Evolutionary conservation across 352 stramenopile genomes (phyloP).

Genomic region (Pythium chondricola): DNA sequence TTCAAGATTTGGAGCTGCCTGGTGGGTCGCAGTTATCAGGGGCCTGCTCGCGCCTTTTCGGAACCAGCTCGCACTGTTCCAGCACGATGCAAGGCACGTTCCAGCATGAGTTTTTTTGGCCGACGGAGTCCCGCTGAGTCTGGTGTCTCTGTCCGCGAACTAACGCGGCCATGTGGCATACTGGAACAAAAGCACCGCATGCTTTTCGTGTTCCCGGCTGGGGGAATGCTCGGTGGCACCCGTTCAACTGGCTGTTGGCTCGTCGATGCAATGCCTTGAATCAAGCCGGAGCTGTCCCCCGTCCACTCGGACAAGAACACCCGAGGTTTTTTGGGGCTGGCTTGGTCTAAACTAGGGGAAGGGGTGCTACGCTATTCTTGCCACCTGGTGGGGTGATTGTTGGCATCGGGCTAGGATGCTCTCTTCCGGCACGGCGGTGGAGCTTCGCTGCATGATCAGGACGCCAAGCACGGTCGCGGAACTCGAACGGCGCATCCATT

Average conservation of each 20-base stretch:
- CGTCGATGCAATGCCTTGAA: neutral
- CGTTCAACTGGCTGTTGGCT: neutral
- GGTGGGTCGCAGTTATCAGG: constrained; percentile 8
- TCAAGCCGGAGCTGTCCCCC: constrained; percentile 5
- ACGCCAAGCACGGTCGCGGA: constrained; percentile 15
- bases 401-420: constrained; percentile 11
- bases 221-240: neutral
- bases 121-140: neutral
- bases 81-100: neutral
- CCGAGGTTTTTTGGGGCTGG: constrained; percentile 2
- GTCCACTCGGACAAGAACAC: neutral
- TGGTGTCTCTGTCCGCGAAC: neutral
- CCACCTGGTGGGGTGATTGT: constrained; percentile 14
- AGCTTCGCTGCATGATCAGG: neutral
- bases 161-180: neutral
- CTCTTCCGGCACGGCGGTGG: neutral
- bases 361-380: neutral
- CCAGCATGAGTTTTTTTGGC: constrained; percentile 1
- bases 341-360: neutral
- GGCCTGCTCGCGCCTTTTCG: constrained; percentile 2
- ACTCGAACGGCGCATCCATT: constrained; percentile 13
- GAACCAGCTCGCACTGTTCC: constrained; percentile 4
- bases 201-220: no score
- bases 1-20: no score
- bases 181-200: neutral